Evolutionary conservation across 768 basidiomycete species (phyloP).

Genomic region (Rhodotorula paludigena): DNA sequence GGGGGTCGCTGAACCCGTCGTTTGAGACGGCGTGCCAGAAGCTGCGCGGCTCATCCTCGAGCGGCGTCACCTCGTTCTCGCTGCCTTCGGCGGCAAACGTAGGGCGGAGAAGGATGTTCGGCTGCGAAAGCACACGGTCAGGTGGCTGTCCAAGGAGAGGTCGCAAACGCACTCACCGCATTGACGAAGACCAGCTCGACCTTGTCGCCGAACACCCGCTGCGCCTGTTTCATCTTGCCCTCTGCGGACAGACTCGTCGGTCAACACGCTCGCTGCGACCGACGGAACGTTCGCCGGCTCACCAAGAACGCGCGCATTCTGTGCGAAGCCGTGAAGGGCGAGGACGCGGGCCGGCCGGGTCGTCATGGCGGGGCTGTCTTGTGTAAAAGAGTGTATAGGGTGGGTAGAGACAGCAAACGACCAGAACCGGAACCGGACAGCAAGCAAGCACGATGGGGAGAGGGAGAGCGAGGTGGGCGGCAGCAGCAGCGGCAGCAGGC

Average conservation of each 20-base stretch:
- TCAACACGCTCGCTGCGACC: not conserved
- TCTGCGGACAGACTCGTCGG: not conserved
- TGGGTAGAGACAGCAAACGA: not conserved
- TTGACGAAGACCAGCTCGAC: conserved; percentile 1
- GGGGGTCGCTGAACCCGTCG: not conserved
- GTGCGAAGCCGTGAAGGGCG: not conserved
- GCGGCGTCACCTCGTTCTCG: not conserved
- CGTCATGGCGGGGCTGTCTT: not conserved
- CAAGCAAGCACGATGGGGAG: not conserved
- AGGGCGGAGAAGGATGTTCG: not conserved
- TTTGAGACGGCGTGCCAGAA: not conserved
- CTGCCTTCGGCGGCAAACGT: not conserved
- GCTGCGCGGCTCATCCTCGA: not conserved
- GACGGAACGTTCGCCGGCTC: not conserved
- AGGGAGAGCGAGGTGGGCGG: too few species aligned
- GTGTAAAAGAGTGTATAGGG: not conserved
- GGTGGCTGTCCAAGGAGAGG: too few species aligned
- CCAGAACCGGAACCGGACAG: too few species aligned
- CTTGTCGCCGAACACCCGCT: not conserved
- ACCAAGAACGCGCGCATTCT: not conserved
- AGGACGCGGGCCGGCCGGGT: not conserved
- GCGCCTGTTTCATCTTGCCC: not conserved
- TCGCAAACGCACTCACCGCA: not conserved
- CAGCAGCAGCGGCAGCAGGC: not conserved
- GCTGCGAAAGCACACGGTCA: not conserved